phyloP scores from a whole-genome alignment of 345 rosid species.

The Durio zibethinus region DNA sequence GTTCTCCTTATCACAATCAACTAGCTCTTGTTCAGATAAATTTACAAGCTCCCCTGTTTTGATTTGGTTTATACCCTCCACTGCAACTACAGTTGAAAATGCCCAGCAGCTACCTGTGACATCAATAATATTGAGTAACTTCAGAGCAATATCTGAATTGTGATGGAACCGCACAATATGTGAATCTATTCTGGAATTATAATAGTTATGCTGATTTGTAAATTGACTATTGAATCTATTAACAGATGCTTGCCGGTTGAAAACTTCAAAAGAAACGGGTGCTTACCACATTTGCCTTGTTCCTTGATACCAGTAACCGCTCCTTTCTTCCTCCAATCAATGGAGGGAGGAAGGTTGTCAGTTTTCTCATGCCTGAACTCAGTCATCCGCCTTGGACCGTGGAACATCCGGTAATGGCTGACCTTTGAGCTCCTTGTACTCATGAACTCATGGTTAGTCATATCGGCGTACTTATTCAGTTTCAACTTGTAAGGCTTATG shows the following conservation, averaged over 20 bases:
- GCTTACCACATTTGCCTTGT: constrained; percentile 40
- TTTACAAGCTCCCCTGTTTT: constrained; percentile 34
- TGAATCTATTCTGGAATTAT: not conserved
- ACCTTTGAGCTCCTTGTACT: constrained; percentile 35
- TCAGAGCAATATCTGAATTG: not conserved
- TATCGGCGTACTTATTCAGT: constrained; percentile 33
- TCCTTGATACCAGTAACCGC: constrained; percentile 35
- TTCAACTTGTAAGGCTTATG: constrained; percentile 40
- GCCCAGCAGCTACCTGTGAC: constrained; percentile 39
- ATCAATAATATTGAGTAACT: not conserved
- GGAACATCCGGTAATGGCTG: constrained; percentile 32
- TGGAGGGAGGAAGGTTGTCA: constrained; percentile 22
- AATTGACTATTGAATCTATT: not conserved
- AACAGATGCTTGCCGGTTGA: not conserved
- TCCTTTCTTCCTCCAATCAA: constrained; percentile 43
- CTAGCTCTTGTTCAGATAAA: constrained; percentile 36
- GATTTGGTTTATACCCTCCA: constrained; percentile 43
- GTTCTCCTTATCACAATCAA: constrained; percentile 30
- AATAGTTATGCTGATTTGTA: not conserved
- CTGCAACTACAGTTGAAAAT: constrained; percentile 38
- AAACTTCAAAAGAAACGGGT: not conserved
- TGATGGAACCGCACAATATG: not conserved
- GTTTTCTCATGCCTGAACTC: constrained; percentile 24
- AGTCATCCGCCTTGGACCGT: constrained; percentile 20
- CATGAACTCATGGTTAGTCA: constrained; percentile 42